phyloP scores from a whole-genome alignment of 768 basidiomycete genomes.

The Nidularia pulvinata region DNA sequence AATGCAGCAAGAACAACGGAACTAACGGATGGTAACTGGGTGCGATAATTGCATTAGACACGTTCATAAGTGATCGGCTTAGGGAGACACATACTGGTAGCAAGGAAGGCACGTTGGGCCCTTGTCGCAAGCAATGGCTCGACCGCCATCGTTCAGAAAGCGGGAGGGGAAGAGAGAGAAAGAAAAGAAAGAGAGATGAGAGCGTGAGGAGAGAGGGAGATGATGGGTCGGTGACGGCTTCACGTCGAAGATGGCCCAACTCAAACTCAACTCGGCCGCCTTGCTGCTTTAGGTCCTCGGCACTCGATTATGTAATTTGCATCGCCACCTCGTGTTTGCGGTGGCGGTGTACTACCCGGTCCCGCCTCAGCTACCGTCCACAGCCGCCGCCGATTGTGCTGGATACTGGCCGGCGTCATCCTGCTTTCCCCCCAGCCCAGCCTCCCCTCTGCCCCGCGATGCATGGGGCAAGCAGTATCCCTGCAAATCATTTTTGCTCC shows the following conservation, averaged over 20 bases:
- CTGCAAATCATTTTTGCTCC: too few relatives aligned
- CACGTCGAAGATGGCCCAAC: neutral
- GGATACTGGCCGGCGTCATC: too few relatives aligned
- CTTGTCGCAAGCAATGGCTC: slow-evolving; percentile 73
- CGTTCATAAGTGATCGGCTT: neutral
- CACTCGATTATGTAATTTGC: neutral
- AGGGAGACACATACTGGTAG: slow-evolving; percentile 51
- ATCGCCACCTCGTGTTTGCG: slow-evolving; percentile 1
- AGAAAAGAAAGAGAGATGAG: slow-evolving; percentile 4
- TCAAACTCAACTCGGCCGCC: neutral
- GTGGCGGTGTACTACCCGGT: neutral
- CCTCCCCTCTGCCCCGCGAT: too few relatives aligned
- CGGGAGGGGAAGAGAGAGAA: neutral
- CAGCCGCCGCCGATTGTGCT: neutral
- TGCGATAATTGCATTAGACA: slow-evolving; percentile 5
- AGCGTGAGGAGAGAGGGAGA: slow-evolving; percentile 4
- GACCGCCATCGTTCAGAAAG: slow-evolving; percentile 51
- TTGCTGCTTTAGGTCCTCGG: neutral
- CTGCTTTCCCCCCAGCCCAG: too few relatives aligned
- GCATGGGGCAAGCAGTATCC: too few relatives aligned
- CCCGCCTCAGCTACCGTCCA: neutral
- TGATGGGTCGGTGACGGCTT: neutral
- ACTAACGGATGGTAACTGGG: slow-evolving; percentile 63
- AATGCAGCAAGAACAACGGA: neutral
- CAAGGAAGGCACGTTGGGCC: slow-evolving; percentile 72